Evolutionary conservation across 306 rosid genomes (phyloP), one percentile per base, ranked within the genome.

Genomic region (Prunus dulcis): DNA sequence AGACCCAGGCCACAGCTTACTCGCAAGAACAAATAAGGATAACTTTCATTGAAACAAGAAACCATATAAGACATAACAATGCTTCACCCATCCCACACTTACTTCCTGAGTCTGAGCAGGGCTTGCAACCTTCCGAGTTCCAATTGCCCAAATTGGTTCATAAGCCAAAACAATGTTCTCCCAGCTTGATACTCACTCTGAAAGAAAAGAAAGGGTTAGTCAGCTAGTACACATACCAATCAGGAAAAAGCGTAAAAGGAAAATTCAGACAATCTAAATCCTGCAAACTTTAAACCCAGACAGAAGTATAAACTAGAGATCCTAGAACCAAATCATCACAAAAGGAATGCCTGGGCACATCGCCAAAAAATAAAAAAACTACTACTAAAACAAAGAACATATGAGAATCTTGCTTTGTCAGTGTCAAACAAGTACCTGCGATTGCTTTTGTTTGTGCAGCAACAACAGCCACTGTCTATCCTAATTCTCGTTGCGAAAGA

Each of bases 91-190:
- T 64, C 27, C 6, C 60, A 70, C 18, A 43, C 86, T 55, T 83
- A 91, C 98, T 86, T 91, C 93, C 82, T 91, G 96, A 49, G 97
- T 97, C 76, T 91, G 97, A 76, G 88, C 89, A 84, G 98, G 80
- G 76, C 65, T 78, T 25, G 90, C 90, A 79, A 86, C 90, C 81
- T 86, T 86, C 71, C 90, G 82, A 18, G 87, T 86, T 76, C 90
- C 90, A 52, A 86, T 86, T 10, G 90, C 87, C 87, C 90, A 84
- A 65, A 87, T 85, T 60, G 68, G 74, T 79, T 77, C 80, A 64
- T 88, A 82, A 50, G 88, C 86, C 82, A 78, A 81, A 45, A 82
- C 85, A 67, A 77, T 63, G 25, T 78, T 77, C 20, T 72, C 84
- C 82, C 83, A 88, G 52, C 73, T 76, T 34, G 67, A 78, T 63